Conservation (phyloP, 805 yeast genomes). For the Candida schatavii region DNA sequence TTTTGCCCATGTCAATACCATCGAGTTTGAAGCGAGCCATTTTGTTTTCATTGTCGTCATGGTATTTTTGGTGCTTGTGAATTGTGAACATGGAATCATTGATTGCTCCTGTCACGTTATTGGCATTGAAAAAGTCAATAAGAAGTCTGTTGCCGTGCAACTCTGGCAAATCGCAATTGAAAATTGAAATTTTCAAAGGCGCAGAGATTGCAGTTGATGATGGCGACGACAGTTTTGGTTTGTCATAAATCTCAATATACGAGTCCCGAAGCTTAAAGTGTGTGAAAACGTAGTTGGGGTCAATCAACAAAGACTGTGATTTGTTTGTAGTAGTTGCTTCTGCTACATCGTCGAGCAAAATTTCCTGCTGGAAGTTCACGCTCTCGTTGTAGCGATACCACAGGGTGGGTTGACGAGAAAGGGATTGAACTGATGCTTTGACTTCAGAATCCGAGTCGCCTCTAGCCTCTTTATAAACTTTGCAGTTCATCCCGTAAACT, state of each 20-base stretch:
- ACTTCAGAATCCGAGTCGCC: constrained; percentile 5
- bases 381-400: constrained; percentile 26
- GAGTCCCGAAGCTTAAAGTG: constrained; percentile 52
- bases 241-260: constrained; percentile 36
- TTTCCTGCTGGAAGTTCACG: constrained; percentile 30
- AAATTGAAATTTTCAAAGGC: constrained; percentile 53
- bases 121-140: constrained; percentile 67
- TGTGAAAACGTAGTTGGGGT: constrained; percentile 31
- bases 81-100: constrained; percentile 74
- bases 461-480: constrained; percentile 13
- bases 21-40: constrained; percentile 39
- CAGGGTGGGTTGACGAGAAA: background rate
- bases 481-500: constrained; percentile 47
- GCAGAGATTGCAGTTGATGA: constrained; percentile 7
- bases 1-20: constrained; percentile 36
- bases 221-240: constrained; percentile 5
- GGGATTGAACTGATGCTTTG: constrained; percentile 1
- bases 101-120: constrained; percentile 68
- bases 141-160: constrained; percentile 57
- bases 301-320: constrained; percentile 15
- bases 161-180: constrained; percentile 63
- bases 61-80: constrained; percentile 66
- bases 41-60: constrained; percentile 26
- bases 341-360: constrained; percentile 6
- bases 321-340: constrained; percentile 4